Conservation (phyloP, 1,284 basidiomycete species). For the Ustilago curta region DNA sequence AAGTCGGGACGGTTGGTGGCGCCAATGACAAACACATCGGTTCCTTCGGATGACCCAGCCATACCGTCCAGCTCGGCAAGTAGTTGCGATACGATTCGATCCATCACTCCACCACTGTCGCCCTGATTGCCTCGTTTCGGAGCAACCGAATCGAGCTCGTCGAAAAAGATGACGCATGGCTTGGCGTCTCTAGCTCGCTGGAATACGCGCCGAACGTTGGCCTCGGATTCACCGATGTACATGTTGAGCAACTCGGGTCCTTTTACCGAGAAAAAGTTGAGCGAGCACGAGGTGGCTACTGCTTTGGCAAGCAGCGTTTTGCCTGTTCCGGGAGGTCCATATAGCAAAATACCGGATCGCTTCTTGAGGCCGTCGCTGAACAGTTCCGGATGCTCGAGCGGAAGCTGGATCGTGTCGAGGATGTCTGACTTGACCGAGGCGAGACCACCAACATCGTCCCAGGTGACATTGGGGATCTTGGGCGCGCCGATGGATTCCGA, state of each 20-base stretch:
- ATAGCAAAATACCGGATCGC: conserved; percentile 78
- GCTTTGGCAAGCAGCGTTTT: conserved; percentile 72
- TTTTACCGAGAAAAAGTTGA: conserved; percentile 72
- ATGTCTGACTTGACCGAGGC: conserved; percentile 91
- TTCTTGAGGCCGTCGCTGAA: conserved; percentile 95
- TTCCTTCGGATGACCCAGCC: conserved; percentile 67
- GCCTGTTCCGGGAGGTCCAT: conserved; percentile 72
- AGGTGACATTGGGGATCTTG: conserved; percentile 93
- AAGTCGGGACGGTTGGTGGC: conserved; percentile 72
- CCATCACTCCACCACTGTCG: conserved; percentile 72
- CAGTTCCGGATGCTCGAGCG: conserved; percentile 91
- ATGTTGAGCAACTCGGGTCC: conserved; percentile 72
- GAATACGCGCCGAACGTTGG: conserved; percentile 71
- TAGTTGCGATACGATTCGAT: conserved; percentile 71
- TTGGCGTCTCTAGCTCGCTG: conserved; percentile 71
- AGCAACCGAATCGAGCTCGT: conserved; percentile 72
- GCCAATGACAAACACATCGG: conserved; percentile 72
- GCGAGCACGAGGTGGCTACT: conserved; percentile 76
- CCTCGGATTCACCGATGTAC: conserved; percentile 72
- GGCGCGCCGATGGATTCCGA: conserved; percentile 95
- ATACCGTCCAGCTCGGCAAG: conserved; percentile 72
- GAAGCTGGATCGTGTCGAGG: conserved; percentile 95
- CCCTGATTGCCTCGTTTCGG: conserved; percentile 72
- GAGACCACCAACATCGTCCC: conserved; percentile 97
- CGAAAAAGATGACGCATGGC: conserved; percentile 72